Evolutionary conservation across 306 rosid genomes (phyloP), one percentile per base, ranked within the genome.

Genomic region (Glycyrrhiza uralensis): DNA sequence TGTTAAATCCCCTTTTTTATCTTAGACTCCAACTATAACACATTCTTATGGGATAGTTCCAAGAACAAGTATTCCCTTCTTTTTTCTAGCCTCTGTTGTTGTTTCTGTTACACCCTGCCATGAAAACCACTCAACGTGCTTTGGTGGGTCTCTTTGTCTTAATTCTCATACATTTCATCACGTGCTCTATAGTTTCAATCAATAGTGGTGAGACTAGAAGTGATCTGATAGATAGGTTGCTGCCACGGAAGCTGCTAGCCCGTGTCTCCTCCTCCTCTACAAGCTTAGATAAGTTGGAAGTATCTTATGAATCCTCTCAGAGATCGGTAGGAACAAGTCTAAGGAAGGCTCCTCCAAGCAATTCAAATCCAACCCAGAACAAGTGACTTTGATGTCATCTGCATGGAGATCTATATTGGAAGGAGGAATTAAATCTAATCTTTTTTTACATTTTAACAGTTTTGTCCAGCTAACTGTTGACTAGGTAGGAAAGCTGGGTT

Each of bases 361-460:
- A 83, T 7, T 86, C 94, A 29, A 90, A 88, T 78, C 93, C 96
- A 39, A 88, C 50, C 39, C 96, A 90, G 38, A 90, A 90, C 73
- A 80, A 79, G 86, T 76, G 80, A 85, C 36, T 54, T 36, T 29
- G 62, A 59, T 42, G 60, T 55, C 8, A 15, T 63, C 46, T 77
- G 51, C 17, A 32, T 63, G 67, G 56, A 65, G 83, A 75, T 78
- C 85, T 67, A 81, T 29, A 56, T 4, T 9, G 49, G 76, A 69
- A 66, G 80, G 75, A 79, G 82, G 66, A 77, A 72, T 29, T 20
- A 23, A 56, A 60, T 66, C 45, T 22, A 61, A 4, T 70, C 71
- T 79, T 66, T 80, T 72, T 79, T 78, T 65, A 32, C 18, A 76
- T 58, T 83, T 80, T 81, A 71, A 71, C 76, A 71, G 83, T 77